These are phyloP conservation scores for Aureobasidium sp. DNA, from an alignment of 2,329 filamentous ascomycete genomes.

Conservation along the genomic window DNA sequence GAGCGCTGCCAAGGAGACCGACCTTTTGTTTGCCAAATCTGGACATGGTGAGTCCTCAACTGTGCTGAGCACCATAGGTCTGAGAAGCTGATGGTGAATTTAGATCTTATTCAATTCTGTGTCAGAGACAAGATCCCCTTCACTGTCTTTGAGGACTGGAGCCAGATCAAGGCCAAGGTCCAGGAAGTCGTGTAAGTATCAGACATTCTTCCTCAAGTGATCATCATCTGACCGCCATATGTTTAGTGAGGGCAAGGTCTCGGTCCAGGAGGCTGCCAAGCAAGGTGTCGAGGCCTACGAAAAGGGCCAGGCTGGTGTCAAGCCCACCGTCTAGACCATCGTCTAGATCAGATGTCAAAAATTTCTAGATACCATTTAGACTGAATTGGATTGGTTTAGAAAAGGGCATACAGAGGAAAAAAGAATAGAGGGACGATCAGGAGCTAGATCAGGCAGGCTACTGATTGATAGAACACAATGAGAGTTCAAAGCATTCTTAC, in stretches of 20 bases:
- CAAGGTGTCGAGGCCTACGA: conserved; percentile 43
- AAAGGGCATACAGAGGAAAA: neutral
- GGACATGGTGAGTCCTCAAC: conserved; percentile 58
- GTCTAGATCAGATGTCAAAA: neutral
- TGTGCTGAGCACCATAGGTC: neutral
- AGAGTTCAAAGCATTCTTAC: too few relatives aligned
- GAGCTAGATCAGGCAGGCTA: neutral
- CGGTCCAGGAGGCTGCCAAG: conserved; percentile 61
- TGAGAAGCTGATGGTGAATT: conserved; percentile 17
- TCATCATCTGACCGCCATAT: neutral
- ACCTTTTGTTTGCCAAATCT: conserved; percentile 87
- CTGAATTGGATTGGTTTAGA: neutral
- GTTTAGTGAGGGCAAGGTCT: conserved; percentile 57
- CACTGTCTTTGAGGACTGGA: conserved; percentile 80
- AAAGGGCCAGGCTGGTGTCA: conserved; percentile 36
- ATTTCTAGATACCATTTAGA: neutral
- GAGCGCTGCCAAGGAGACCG: conserved; percentile 85
- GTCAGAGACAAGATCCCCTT: conserved; percentile 79
- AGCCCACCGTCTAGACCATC: neutral
- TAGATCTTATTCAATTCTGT: conserved; percentile 83
- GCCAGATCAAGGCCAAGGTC: conserved; percentile 66
- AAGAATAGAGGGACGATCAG: neutral
- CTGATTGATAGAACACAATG: neutral
- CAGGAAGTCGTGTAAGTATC: conserved; percentile 57
- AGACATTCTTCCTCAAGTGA: neutral